Evolutionary conservation across 73 alveolate species (phyloP).

Genomic region (Stentor roeselii): DNA sequence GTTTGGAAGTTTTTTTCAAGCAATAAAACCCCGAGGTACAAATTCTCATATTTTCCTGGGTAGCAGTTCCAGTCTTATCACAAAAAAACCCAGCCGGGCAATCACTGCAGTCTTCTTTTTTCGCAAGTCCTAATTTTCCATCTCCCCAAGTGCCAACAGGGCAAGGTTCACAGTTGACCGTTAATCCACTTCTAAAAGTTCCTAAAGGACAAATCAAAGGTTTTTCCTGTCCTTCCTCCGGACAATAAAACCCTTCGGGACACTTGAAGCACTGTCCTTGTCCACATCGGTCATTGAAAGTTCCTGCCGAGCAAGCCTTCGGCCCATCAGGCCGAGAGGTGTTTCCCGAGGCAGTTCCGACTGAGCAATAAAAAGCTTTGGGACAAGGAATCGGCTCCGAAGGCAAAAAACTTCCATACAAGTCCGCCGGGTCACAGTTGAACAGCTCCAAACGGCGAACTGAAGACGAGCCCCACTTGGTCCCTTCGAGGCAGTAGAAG

Average conservation of each 20-base stretch:
- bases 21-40: background rate
- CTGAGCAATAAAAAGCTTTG: background rate
- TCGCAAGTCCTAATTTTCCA: background rate
- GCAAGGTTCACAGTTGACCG: background rate
- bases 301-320: background rate
- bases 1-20: background rate
- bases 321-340: background rate
- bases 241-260: constrained; percentile 17
- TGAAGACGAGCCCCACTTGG: background rate
- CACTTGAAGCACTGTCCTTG: background rate
- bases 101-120: background rate
- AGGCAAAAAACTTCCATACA: background rate
- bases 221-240: background rate
- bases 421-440: background rate
- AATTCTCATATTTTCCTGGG: background rate
- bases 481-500: background rate
- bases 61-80: background rate
- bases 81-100: constrained; percentile 15
- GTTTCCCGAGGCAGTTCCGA: background rate
- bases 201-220: constrained; percentile 13
- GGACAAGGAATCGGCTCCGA: background rate
- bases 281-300: constrained; percentile 1
- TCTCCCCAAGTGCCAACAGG: background rate
- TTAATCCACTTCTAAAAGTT: background rate
- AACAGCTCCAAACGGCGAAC: background rate